Base-by-base conservation (phyloP, 1,284 basidiomycete genomes). In the Amylostereum chailletii region DNA sequence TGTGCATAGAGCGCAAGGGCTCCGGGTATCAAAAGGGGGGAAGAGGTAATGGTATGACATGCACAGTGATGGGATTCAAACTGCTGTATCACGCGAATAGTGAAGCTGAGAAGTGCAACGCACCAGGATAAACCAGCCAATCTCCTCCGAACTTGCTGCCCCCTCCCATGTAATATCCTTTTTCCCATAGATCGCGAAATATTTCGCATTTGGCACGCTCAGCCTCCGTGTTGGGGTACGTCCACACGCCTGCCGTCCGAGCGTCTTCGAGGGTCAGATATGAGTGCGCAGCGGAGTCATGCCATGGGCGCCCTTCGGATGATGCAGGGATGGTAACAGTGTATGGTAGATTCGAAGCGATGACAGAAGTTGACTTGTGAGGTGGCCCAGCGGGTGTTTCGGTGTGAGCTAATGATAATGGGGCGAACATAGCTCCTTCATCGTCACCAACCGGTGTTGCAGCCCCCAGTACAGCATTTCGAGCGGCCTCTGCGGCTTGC, bases 81-180 rank as follows among this genome's bases (percentile, higher is more conserved):
- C 8, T 44, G 2, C 42, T 3, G 37, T 4, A 31, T 2, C 38
- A 39, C 38, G 8, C 5, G 11, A 38, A 45, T 43, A 36, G 26
- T 40, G 26, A 39, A 5, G 36, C n/a, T 42, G 34, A 42, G 10
- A 45, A 46, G 38, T 50, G 19, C 11, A 45, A 68, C 81, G 46
- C 58, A 91, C 91, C 93, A 47, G 96, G 96, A 68, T 99, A 99
- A 1, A 97, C 87, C 39, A 98, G 71, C 65, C 93, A 97, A 60
- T 97, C 91, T 1, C 94, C 94, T 5, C 96, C 96, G 61, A 99
- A 99, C 59, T 87, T 88, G 60, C 94, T 81, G 0, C 92, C 94
- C 0, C 79, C 80, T 43, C 91, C 91, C 76, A 95, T 79, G 62
- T 81, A 95, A 64, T 85, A 84, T 2, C 88, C 90, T 66, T 85